These are phyloP conservation scores for Gracilaria gracilis DNA, from an alignment of 23 red algal species.

Conservation along the genomic window DNA sequence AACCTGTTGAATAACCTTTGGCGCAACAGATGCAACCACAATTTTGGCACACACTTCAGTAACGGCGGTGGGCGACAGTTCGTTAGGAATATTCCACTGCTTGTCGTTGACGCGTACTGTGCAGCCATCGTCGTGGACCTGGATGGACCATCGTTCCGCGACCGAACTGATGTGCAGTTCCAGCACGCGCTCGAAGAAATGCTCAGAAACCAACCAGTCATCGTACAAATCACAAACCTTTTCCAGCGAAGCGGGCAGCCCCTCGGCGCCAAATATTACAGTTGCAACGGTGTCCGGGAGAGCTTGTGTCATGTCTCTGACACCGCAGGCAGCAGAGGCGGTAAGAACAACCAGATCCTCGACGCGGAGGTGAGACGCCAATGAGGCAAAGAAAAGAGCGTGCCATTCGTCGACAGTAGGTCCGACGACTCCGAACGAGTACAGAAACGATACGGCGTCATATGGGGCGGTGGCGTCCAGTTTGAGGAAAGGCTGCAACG, in stretches of 20 bases:
- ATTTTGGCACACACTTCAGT: constrained; percentile 29
- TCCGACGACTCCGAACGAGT: constrained; percentile 28
- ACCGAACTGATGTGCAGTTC: neutral
- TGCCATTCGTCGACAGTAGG: constrained; percentile 23
- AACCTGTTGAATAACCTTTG: neutral
- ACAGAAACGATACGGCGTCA: constrained; percentile 42
- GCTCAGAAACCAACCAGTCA: constrained; percentile 16
- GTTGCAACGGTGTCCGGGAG: neutral
- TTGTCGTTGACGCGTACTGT: constrained; percentile 1
- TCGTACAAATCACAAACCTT: constrained; percentile 51
- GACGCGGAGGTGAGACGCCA: constrained; percentile 6
- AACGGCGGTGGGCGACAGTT: neutral
- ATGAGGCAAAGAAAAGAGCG: constrained; percentile 25
- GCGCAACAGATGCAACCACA: constrained; percentile 26
- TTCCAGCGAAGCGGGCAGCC: neutral
- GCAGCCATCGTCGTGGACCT: neutral
- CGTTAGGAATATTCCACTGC: constrained; percentile 12
- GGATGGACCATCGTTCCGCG: constrained; percentile 2
- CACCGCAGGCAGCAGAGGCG: constrained; percentile 13
- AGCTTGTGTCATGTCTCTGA: neutral
- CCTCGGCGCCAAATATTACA: constrained; percentile 14
- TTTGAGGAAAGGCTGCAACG: constrained; percentile 1
- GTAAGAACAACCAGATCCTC: constrained; percentile 21
- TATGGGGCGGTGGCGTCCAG: neutral
- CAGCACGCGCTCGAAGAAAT: constrained; percentile 19